Conservation (phyloP, 108 stramenopile genomes). For the Asterionellopsis glacialis region DNA sequence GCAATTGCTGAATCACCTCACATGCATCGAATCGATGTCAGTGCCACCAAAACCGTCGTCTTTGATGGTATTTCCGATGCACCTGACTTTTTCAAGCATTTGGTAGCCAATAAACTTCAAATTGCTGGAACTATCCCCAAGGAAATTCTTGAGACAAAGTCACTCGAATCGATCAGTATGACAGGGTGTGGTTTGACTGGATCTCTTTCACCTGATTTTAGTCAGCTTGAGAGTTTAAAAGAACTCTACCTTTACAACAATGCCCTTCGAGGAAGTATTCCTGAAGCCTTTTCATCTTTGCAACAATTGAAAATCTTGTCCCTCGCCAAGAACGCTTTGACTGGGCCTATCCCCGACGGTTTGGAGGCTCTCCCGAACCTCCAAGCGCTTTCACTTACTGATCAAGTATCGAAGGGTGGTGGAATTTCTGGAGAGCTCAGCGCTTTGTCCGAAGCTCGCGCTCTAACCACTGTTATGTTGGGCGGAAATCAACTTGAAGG, state of each 20-base stretch:
- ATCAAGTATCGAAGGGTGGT: constrained; percentile 1
- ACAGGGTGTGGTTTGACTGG: constrained; percentile 34
- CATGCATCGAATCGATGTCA: constrained; percentile 46
- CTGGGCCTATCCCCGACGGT: constrained; percentile 1
- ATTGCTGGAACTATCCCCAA: constrained; percentile 45
- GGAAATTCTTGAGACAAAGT: constrained; percentile 36
- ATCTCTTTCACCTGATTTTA: constrained; percentile 35
- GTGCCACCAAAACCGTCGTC: constrained; percentile 36
- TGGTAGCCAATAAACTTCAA: constrained; percentile 43
- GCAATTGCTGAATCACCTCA: constrained; percentile 41
- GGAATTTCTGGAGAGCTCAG: constrained; percentile 1
- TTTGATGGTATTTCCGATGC: constrained; percentile 58
- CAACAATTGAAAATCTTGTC: background rate
- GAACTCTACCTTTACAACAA: constrained; percentile 49
- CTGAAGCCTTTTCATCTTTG: constrained; percentile 38
- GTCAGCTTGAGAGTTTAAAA: constrained; percentile 41
- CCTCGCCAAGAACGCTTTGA: constrained; percentile 7
- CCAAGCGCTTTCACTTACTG: constrained; percentile 27
- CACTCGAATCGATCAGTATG: constrained; percentile 35
- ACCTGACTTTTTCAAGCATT: constrained; percentile 28
- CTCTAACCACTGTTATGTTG: constrained; percentile 5
- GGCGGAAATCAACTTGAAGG: background rate
- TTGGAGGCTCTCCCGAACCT: constrained; percentile 5
- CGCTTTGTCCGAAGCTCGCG: background rate
- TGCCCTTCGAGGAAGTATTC: constrained; percentile 58